Percentiles rank a stretch among this genome's conserved stretches.
These are phyloP conservation scores for Pseudogymnoascus sp. DNA, from an alignment of 2,329 filamentous ascomycete species.

Conservation along the genomic window DNA sequence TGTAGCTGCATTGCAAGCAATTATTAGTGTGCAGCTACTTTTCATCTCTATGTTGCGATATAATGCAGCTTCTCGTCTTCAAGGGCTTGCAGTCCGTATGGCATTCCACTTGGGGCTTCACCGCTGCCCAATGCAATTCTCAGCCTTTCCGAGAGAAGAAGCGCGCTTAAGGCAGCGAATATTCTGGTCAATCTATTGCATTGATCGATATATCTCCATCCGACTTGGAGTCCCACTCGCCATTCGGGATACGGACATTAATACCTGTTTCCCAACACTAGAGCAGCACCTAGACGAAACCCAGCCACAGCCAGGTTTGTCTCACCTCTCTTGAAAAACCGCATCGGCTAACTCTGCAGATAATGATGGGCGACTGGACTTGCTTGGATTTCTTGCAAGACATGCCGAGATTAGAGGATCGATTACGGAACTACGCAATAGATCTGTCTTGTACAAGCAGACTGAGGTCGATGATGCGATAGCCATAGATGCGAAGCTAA, in stretches of 20 bases:
- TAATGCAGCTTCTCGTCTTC: conserved; percentile 46
- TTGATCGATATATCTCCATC: conserved; percentile 11
- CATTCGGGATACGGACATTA: background rate
- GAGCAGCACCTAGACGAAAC: background rate
- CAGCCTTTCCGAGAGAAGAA: conserved; percentile 14
- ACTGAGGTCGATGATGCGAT: conserved; percentile 31
- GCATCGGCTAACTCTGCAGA: background rate
- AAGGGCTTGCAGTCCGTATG: conserved; percentile 44
- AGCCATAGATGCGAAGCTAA: conserved; percentile 34
- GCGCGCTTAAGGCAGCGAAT: background rate
- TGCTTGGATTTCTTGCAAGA: conserved; percentile 31
- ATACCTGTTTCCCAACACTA: background rate
- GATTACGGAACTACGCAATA: conserved; percentile 40
- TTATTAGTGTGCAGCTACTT: conserved; percentile 43
- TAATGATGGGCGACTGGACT: conserved; percentile 15
- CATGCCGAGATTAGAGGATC: conserved; percentile 37
- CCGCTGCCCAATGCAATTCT: conserved; percentile 43
- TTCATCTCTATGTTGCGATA: conserved; percentile 46
- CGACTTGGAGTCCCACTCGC: background rate
- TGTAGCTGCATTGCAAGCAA: conserved; percentile 39
- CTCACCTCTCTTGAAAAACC: background rate
- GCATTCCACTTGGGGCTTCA: conserved; percentile 48
- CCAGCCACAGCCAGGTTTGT: background rate
- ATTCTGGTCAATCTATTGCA: conserved; percentile 5
- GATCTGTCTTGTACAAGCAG: conserved; percentile 33